A percentile compares a stretch with the other conserved stretches of the same genome.
These are phyloP conservation scores for Ascosphaera aggregata DNA, from an alignment of 2,329 filamentous ascomycete genomes.

Conservation along the genomic window DNA sequence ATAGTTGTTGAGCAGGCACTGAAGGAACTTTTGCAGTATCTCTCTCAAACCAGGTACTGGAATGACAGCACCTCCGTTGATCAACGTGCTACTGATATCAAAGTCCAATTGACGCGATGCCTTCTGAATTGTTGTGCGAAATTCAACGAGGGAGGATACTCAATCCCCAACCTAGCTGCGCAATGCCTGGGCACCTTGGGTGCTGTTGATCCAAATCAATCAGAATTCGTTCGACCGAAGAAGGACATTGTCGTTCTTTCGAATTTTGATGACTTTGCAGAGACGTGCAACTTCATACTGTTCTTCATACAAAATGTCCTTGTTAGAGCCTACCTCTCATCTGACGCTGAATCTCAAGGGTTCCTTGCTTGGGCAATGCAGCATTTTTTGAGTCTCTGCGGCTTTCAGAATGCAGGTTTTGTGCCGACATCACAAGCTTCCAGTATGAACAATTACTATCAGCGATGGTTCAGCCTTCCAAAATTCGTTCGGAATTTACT, in stretches of 20 bases:
- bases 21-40: slow-evolving; percentile 35
- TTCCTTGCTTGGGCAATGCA: slow-evolving; percentile 93
- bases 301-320: slow-evolving; percentile 71
- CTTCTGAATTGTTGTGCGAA: slow-evolving; percentile 69
- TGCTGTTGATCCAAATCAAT: slow-evolving; percentile 72
- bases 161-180: slow-evolving; percentile 51
- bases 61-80: neutral
- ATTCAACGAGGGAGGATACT: slow-evolving; percentile 43
- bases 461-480: slow-evolving; percentile 57
- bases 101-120: slow-evolving; percentile 41
- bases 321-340: slow-evolving; percentile 78
- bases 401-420: slow-evolving; percentile 37
- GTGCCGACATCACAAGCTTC: slow-evolving; percentile 26
- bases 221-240: slow-evolving; percentile 58
- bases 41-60: neutral
- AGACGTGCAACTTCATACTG: slow-evolving; percentile 67
- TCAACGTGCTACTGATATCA: neutral
- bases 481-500: slow-evolving; percentile 57
- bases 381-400: slow-evolving; percentile 56
- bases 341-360: slow-evolving; percentile 67
- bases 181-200: slow-evolving; percentile 74
- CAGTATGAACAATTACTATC: slow-evolving; percentile 37
- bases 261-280: slow-evolving; percentile 58
- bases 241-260: slow-evolving; percentile 66
- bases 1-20: slow-evolving; percentile 68